Percentiles rank a stretch among this genome's conserved stretches.
Conservation (phyloP, 352 stramenopile species). For the Pythium myriotylum region DNA sequence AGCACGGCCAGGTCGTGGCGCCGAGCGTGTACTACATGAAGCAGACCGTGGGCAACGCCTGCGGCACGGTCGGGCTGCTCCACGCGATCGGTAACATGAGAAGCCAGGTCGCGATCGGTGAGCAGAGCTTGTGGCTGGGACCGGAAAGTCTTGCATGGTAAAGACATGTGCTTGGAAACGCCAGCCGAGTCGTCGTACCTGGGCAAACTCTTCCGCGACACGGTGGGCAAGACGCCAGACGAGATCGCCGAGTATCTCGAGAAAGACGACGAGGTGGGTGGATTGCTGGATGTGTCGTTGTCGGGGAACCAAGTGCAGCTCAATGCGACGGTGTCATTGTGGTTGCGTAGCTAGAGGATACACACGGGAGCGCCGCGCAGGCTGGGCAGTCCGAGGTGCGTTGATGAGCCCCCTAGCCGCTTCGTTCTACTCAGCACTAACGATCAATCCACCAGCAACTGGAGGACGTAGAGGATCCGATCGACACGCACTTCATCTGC, state of each 20-base stretch:
- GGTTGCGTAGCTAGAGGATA: slow-evolving; percentile 82
- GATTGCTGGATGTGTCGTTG: neutral
- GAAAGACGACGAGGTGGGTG: slow-evolving; percentile 81
- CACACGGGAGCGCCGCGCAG: slow-evolving; percentile 90
- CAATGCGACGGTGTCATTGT: too few species aligned
- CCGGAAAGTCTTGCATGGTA: neutral
- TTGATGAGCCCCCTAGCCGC: slow-evolving; percentile 17
- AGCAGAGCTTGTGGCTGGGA: slow-evolving; percentile 17
- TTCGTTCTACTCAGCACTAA: neutral
- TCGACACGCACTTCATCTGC: slow-evolving; percentile 97
- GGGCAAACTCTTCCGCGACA: slow-evolving; percentile 83
- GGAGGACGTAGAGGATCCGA: slow-evolving; percentile 88
- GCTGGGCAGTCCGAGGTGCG: slow-evolving; percentile 84
- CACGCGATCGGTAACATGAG: slow-evolving; percentile 94
- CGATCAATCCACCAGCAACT: slow-evolving; percentile 57
- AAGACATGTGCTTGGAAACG: neutral
- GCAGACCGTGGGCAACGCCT: slow-evolving; percentile 97
- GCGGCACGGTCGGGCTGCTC: slow-evolving; percentile 95
- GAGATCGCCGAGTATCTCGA: slow-evolving; percentile 90
- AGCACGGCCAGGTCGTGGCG: slow-evolving; percentile 74
- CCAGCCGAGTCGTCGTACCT: slow-evolving; percentile 52
- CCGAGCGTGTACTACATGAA: slow-evolving; percentile 90
- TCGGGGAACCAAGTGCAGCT: too few species aligned
- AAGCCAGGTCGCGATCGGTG: slow-evolving; percentile 67
- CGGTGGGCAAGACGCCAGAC: slow-evolving; percentile 69